Evolutionary conservation across 768 basidiomycete genomes (phyloP).

Genomic region (Suillus plorans): DNA sequence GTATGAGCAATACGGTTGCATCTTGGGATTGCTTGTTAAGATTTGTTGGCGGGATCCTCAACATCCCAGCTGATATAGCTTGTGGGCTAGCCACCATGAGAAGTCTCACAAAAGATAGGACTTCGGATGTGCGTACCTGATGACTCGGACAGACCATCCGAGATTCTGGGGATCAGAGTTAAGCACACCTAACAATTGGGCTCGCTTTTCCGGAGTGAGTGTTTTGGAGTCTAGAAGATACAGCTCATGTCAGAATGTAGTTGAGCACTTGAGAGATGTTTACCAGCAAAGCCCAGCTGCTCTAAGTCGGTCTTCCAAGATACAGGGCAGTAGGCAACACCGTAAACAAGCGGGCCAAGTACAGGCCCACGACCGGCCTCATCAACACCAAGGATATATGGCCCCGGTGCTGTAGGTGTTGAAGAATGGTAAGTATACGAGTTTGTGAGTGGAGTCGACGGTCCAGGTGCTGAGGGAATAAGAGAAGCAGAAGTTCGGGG

Average conservation of each 20-base stretch:
- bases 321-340: slow-evolving; percentile 88
- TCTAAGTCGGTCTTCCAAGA: slow-evolving; percentile 75
- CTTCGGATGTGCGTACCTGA: slow-evolving; percentile 44
- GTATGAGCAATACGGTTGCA: slow-evolving; percentile 87
- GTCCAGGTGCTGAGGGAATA: slow-evolving; percentile 59
- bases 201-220: slow-evolving; percentile 68
- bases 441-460: slow-evolving; percentile 54
- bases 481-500: neutral
- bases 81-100: slow-evolving; percentile 61
- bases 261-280: slow-evolving; percentile 13
- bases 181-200: slow-evolving; percentile 63
- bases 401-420: slow-evolving; percentile 64
- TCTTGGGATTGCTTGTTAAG: slow-evolving; percentile 87
- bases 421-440: slow-evolving; percentile 83
- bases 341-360: slow-evolving; percentile 94
- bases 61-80: slow-evolving; percentile 90
- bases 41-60: slow-evolving; percentile 78
- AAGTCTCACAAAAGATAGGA: neutral
- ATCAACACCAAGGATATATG: slow-evolving; percentile 97
- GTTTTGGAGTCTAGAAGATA: slow-evolving; percentile 84
- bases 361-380: slow-evolving; percentile 97
- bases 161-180: slow-evolving; percentile 69
- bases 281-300: slow-evolving; percentile 88
- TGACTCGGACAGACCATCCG: slow-evolving; percentile 80
- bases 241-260: neutral